These are phyloP conservation scores for Punica granatum DNA, from an alignment of 345 rosid species.

Conservation along the genomic window DNA sequence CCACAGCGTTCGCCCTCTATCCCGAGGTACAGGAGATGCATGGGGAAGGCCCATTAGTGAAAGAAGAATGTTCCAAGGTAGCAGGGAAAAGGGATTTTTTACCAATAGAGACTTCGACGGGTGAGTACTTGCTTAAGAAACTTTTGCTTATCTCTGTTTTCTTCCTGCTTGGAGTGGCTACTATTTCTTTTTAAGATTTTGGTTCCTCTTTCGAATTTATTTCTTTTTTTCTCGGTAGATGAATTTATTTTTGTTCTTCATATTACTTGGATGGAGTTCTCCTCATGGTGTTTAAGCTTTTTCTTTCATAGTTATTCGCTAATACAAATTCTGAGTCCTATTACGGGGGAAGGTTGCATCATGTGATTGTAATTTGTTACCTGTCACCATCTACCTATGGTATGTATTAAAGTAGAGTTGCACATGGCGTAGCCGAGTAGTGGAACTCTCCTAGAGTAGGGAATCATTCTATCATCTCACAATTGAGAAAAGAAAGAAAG, in stretches of 20 bases:
- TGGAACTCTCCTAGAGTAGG: no score
- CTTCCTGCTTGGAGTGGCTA: not conserved
- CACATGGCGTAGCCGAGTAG: no score
- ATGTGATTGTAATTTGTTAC: no score
- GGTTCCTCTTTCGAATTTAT: not conserved
- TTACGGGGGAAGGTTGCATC: not conserved
- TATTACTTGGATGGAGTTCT: not conserved
- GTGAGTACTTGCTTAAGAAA: slow-evolving; percentile 24
- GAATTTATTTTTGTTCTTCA: not conserved
- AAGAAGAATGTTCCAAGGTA: slow-evolving; percentile 69
- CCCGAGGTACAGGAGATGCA: slow-evolving; percentile 60
- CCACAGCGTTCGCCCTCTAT: slow-evolving; percentile 66
- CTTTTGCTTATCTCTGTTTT: not conserved
- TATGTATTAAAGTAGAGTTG: no score
- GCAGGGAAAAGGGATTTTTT: slow-evolving; percentile 77
- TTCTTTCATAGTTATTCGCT: no score
- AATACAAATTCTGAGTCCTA: not conserved
- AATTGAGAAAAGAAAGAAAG: not conserved
- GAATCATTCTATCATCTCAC: no score
- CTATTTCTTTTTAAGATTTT: not conserved
- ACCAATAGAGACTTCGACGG: slow-evolving; percentile 62
- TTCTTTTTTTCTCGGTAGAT: no score
- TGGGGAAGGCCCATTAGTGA: slow-evolving; percentile 70
- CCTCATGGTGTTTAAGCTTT: not conserved
- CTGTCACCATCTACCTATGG: no score